Base-by-base conservation (phyloP, 768 basidiomycete genomes). In the Tricholomella constricta region DNA sequence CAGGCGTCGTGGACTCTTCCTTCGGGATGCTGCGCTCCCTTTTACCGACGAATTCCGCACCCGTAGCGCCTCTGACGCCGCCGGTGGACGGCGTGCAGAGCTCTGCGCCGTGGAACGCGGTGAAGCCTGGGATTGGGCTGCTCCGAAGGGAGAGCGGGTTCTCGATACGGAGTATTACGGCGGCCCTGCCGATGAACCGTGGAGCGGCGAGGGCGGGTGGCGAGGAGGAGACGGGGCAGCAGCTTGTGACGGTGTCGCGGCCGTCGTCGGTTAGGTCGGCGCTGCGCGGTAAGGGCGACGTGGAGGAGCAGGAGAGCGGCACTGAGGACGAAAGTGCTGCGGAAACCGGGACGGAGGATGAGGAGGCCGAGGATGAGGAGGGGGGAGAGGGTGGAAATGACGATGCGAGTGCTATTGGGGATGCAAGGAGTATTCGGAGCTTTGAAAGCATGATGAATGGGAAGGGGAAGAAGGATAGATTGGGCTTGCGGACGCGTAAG, bases 1-100 rank as follows among this genome's bases (percentile, higher is more conserved):
- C 80, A 5, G 94, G 91, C 20, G 93, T 97, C 47, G 88, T 96
- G 43, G 94, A 96, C 65, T 84, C 91, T 0, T 91, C 90, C 2
- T 94, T 95, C 69, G 89, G 91, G 15, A 89, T 94, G 57, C 75
- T 97, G 14, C 81, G 91, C 15, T 86, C 91, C 4, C 74, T 94
- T 37, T 77, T 95, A 48, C 92, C 81, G 0, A 75, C 75, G 0
- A 74, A 75, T 10, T 65, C 69, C 22, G 59, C 64, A 56, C 58
- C 72, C 47, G 51, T 62, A 46, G 51, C 49, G 12, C 58, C 65
- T 10, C 23, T 62, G 17, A 58, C 51, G 10, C 58, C 58, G 19
- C 54, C 54, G 25, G 46, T 54, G 23, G 61, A 56, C 44, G 53
- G 48, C 27, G 53, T 44, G 26, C 32, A 48, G n/a, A 45, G 45